Base-by-base conservation (phyloP, 2,329 filamentous ascomycete genomes). In the Furcasterigmium sp. region DNA sequence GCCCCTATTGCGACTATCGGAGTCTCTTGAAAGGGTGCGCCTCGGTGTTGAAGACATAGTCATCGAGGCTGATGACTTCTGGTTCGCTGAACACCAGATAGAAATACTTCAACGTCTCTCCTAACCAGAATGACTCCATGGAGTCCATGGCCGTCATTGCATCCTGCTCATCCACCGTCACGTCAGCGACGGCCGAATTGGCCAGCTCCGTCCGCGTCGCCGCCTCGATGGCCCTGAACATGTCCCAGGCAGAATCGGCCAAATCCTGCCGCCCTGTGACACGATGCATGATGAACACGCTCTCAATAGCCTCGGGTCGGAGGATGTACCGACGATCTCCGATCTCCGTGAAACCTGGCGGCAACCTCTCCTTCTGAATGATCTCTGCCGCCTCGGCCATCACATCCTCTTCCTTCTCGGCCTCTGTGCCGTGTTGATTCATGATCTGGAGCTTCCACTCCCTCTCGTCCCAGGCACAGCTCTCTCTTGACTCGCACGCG, bases 251-350 rank as follows among this genome's bases (percentile, higher is more conserved):
- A n/a, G 69, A 64, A 17, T 83, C 77, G 23, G 72, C 69, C 46
- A 77, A 71, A n/a, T 65, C 57, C 8, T 62, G 58, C 41, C 81
- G 72, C 17, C 76, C 80, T 0, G 76, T 82, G 45, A 82, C 73
- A 42, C 80, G 72, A 56, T 81, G 82, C 68, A 85, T 73, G 54
- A 83, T 73, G 60, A 81, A 85, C 3, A 85, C 73, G 15, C 78
- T 82, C 60, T 85, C 81, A 42, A 85, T 82, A 5, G 80, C 80
- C 57, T 85, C 81, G 3, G 81, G 81, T 50, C 76, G 70, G 29
- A 82, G 63, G 25, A 80, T 72, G 49, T 82, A 83, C 36, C 68
- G 49, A 9, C 56, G 23, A 34, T 64, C 61, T 5, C 51, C 46
- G 2, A 56, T 51, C 13, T 50, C 44, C 3, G 48, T 48, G 21